Conservation (phyloP, 768 basidiomycete genomes). For the Agaricus blazei region DNA sequence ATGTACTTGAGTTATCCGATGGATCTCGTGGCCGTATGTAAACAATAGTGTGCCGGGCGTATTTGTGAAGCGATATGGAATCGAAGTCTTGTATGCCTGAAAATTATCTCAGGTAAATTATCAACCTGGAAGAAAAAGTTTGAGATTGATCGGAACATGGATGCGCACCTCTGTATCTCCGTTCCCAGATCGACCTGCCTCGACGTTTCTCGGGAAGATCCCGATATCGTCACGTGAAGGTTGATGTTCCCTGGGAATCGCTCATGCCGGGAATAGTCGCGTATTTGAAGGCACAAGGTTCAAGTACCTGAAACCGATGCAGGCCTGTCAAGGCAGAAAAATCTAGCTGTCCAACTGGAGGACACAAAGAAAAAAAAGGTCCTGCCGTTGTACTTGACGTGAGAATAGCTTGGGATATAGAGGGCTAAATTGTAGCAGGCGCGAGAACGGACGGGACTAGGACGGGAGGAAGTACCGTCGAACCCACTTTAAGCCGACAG, state of each 20-base stretch:
- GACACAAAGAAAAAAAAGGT: neutral
- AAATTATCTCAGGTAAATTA: neutral
- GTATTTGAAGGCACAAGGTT: neutral
- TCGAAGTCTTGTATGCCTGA: neutral
- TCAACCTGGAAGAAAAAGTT: neutral
- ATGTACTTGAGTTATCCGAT: constrained; percentile 1
- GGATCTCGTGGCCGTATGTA: neutral
- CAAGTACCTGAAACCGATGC: neutral
- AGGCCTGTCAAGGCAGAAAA: neutral
- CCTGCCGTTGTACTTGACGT: neutral
- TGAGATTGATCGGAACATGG: neutral
- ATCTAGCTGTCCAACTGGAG: neutral
- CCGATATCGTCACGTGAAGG: neutral
- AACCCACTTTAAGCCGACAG: neutral
- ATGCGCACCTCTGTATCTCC: neutral
- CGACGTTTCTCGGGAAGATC: neutral
- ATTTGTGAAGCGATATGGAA: neutral
- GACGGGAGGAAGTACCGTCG: neutral
- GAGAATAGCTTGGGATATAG: constrained; percentile 5
- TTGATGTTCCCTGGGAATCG: neutral
- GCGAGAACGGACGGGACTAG: neutral
- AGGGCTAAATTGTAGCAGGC: neutral
- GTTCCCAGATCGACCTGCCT: neutral
- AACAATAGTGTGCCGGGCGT: too few relatives aligned
- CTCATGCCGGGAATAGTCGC: neutral